phyloP scores from a whole-genome alignment of 164 flowering plant species.

The Hamamelis virginiana region DNA sequence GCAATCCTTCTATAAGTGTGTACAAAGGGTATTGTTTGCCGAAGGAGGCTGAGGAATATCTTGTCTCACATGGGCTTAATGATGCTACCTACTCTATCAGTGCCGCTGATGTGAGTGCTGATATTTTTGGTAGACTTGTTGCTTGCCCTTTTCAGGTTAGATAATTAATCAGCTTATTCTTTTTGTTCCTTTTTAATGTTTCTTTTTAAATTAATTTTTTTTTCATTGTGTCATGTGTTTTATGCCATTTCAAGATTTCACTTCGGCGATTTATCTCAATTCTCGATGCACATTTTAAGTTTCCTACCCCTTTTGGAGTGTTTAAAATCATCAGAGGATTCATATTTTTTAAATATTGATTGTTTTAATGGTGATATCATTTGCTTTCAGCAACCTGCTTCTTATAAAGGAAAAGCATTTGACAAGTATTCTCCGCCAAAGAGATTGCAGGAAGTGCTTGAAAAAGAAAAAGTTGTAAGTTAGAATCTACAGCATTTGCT shows the following conservation, averaged over 20 bases:
- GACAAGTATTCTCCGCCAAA: slow-evolving; percentile 10
- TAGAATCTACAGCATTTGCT: background rate
- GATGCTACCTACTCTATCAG: slow-evolving; percentile 41
- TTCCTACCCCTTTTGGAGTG: background rate
- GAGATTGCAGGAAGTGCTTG: slow-evolving; percentile 5
- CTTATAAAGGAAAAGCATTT: slow-evolving; percentile 5
- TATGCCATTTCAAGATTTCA: too few species aligned
- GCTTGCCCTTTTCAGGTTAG: slow-evolving; percentile 57
- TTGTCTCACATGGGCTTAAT: slow-evolving; percentile 55
- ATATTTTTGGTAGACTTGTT: slow-evolving; percentile 51
- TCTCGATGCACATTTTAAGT: too few species aligned
- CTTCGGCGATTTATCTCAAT: too few species aligned
- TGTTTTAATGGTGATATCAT: background rate
- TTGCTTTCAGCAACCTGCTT: slow-evolving; percentile 29
- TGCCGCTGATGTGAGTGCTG: slow-evolving; percentile 42
- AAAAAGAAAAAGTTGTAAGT: background rate
- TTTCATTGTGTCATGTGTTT: too few species aligned
- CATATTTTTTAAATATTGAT: background rate
- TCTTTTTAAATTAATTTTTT: background rate
- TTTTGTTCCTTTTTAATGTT: background rate
- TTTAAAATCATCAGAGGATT: background rate
- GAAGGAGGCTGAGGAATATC: slow-evolving; percentile 46
- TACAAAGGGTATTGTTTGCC: slow-evolving; percentile 55
- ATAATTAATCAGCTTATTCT: background rate
- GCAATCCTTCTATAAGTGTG: slow-evolving; percentile 42